Evolutionary conservation across 768 basidiomycete species (phyloP).

Genomic region (Phylloporus rhodoxanthus): DNA sequence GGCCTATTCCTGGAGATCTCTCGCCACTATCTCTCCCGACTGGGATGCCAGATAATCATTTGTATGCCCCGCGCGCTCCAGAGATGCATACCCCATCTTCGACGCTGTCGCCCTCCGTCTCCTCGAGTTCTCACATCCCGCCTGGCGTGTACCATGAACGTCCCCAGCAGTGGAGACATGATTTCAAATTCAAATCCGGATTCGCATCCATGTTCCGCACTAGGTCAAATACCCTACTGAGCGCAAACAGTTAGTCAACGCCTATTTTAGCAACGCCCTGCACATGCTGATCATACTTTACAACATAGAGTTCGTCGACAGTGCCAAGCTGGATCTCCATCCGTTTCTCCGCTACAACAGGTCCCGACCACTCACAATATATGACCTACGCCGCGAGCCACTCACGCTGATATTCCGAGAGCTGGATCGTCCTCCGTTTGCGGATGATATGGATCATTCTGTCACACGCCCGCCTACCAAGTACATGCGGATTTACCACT

Average conservation of each 20-base stretch:
- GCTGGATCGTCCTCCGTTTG: conserved; percentile 38
- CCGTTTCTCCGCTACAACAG: conserved; percentile 21
- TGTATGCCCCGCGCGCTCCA: conserved; percentile 12
- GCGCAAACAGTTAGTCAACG: conserved; percentile 16
- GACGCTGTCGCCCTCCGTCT: conserved; percentile 15
- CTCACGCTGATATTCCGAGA: conserved; percentile 40
- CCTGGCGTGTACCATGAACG: conserved; percentile 16
- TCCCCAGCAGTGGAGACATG: conserved; percentile 26
- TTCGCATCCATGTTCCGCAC: conserved; percentile 28
- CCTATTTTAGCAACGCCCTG: neutral
- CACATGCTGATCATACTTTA: neutral
- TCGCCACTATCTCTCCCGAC: conserved; percentile 17
- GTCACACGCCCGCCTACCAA: conserved; percentile 46
- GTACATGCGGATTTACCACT: conserved; percentile 52
- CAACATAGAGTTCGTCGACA: conserved; percentile 19
- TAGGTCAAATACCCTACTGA: conserved; percentile 10
- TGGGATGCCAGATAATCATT: conserved; percentile 15
- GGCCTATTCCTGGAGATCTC: conserved; percentile 17
- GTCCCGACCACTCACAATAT: conserved; percentile 35
- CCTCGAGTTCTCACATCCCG: conserved; percentile 10
- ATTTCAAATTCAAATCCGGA: conserved; percentile 30
- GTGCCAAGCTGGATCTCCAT: conserved; percentile 23
- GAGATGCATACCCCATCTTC: conserved; percentile 26
- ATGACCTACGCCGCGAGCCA: conserved; percentile 46
- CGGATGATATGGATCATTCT: conserved; percentile 49